Evolutionary conservation across 1,284 basidiomycete genomes (phyloP), one percentile per base, ranked within the genome.

Genomic region (Austroboletus niveus): DNA sequence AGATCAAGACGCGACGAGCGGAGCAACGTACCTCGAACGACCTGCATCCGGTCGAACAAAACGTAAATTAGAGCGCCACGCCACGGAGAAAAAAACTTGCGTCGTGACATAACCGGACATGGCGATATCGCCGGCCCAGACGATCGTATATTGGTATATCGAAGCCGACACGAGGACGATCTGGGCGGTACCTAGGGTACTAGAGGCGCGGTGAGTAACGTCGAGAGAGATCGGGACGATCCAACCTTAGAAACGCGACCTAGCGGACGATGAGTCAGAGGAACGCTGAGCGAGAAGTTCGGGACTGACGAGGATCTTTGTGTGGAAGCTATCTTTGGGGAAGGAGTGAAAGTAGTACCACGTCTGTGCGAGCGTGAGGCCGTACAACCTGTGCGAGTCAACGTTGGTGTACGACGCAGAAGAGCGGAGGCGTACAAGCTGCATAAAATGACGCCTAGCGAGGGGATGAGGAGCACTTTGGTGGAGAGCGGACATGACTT

Each of bases 131-230:
- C 63, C 65, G 10, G 60, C 58, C 62, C 67, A 69, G 12, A 63
- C 31, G 41, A 67, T 61, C 1, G 68, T 69, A 42, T 67, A 67
- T 20, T 70, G 65, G 27, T 70, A 67, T 65, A 67, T 59, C 34
- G 65, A 70, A 1, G 50, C 57, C 14, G 59, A 57, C 8, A 67
- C 66, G 38, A 67, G 65, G 31, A 59, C 47, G 15, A 63, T 52
- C 36, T 67, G 65, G 4, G 52, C 63, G 9, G 68, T 70, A 17
- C 68, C 65, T 27, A 67, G 62, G 20, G 34, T 32, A 34, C 65
- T 70, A 24, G 22, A 6, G 6, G 14, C 6, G 5, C 2, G 24
- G 38, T 63, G 24, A 63, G 53, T 34, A 22, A 39, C 35, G 1
- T 39, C 44, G 6, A 4, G 2, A 3, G 8, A 5, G 38, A 8